Conservation (phyloP, 805 yeast genomes). For the Saturnispora sanitii region DNA sequence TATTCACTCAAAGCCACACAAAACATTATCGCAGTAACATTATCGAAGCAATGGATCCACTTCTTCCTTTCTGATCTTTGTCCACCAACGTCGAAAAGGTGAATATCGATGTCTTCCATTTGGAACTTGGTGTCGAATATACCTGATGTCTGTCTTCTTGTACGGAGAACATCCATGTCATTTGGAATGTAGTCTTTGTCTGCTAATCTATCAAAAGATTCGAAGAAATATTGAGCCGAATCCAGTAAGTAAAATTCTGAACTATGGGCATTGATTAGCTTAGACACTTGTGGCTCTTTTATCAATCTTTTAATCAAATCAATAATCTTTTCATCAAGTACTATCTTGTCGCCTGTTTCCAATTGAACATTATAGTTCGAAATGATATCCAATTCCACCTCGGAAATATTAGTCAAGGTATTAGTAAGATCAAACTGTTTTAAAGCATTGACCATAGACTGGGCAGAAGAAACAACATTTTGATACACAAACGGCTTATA, state of each 20-base stretch:
- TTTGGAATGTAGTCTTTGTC: conserved; percentile 56
- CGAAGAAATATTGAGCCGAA: conserved; percentile 70
- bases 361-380: conserved; percentile 32
- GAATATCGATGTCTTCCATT: conserved; percentile 57
- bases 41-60: conserved; percentile 96
- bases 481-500: conserved; percentile 72
- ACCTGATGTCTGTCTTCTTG: conserved; percentile 89
- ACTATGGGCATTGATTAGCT: conserved; percentile 47
- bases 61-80: conserved; percentile 92
- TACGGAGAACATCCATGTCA: conserved; percentile 69
- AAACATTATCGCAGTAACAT: conserved; percentile 79
- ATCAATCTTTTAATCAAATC: conserved; percentile 48
- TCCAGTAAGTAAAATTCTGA: conserved; percentile 77
- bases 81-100: conserved; percentile 84
- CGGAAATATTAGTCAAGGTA: conserved; percentile 25
- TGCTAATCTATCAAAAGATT: conserved; percentile 53
- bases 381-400: conserved; percentile 34
- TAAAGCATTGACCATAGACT: conserved; percentile 59
- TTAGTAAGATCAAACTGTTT: conserved; percentile 36
- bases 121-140: conserved; percentile 74
- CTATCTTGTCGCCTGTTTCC: conserved; percentile 29
- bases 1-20: conserved; percentile 89
- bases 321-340: conserved; percentile 35
- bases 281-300: conserved; percentile 45
- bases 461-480: conserved; percentile 69